A percentile compares a stretch with the other conserved stretches of the same genome.
These are phyloP conservation scores for Falciphora oryzae DNA, from an alignment of 2,329 filamentous ascomycete genomes.

Conservation along the genomic window DNA sequence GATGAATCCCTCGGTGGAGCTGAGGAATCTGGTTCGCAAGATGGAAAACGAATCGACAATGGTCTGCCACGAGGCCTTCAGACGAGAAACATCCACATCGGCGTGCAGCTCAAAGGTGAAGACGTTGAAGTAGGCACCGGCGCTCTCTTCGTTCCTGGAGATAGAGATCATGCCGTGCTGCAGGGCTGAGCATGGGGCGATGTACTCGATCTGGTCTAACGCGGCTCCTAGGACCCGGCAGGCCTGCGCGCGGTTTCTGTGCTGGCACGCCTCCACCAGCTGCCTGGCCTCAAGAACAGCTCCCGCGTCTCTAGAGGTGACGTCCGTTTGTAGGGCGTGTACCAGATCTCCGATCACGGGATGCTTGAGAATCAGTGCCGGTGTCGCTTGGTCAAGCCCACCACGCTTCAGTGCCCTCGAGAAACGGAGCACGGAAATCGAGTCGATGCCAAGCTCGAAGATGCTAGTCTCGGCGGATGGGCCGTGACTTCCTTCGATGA, in stretches of 20 bases:
- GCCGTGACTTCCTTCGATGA: slow-evolving; percentile 31
- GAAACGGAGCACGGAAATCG: slow-evolving; percentile 73
- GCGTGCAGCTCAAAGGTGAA: slow-evolving; percentile 56
- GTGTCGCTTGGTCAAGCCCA: slow-evolving; percentile 55
- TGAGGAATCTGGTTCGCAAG: slow-evolving; percentile 66
- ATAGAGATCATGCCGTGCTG: slow-evolving; percentile 82
- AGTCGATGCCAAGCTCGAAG: slow-evolving; percentile 84
- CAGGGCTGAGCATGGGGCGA: slow-evolving; percentile 77
- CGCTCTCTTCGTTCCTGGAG: slow-evolving; percentile 48
- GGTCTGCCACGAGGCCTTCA: slow-evolving; percentile 53
- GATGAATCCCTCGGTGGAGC: slow-evolving; percentile 68
- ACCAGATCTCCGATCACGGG: slow-evolving; percentile 44
- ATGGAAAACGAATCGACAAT: slow-evolving; percentile 53
- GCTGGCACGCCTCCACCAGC: slow-evolving; percentile 55
- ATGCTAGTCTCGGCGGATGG: slow-evolving; percentile 58
- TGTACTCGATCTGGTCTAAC: slow-evolving; percentile 56
- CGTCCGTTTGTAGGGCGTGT: slow-evolving; percentile 24
- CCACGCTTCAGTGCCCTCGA: slow-evolving; percentile 55
- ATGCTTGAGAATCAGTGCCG: slow-evolving; percentile 63
- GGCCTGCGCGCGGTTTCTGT: slow-evolving; percentile 50
- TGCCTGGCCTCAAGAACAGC: slow-evolving; percentile 48
- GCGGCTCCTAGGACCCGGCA: slow-evolving; percentile 47
- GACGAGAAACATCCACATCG: slow-evolving; percentile 33
- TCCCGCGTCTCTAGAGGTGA: slow-evolving; percentile 12
- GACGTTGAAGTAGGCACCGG: slow-evolving; percentile 67